phyloP scores from a whole-genome alignment of 495 filamentous ascomycete genomes.

The Aspergillus sclerotioniger region DNA sequence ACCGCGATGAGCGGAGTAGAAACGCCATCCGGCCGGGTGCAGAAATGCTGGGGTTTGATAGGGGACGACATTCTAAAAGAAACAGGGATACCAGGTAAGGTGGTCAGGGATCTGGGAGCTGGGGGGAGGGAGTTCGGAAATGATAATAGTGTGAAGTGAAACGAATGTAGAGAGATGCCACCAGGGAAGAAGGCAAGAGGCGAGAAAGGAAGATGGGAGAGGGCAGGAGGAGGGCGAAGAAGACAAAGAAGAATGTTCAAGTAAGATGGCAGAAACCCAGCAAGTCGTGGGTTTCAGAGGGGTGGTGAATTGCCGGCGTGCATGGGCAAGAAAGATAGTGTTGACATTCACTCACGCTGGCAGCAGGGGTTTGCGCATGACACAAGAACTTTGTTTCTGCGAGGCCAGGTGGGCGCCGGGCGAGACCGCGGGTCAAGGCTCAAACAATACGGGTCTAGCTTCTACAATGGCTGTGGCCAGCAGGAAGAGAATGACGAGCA shows the following conservation, averaged over 20 bases:
- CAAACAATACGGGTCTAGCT: too few relatives aligned
- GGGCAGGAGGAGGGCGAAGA: slow-evolving; percentile 8
- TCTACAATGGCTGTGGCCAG: too few relatives aligned
- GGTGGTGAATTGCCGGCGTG: slow-evolving; percentile 9
- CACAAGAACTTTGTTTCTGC: slow-evolving; percentile 9
- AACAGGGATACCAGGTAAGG: too few relatives aligned
- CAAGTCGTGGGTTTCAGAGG: slow-evolving; percentile 1
- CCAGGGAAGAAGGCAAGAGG: not conserved
- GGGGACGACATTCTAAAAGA: slow-evolving; percentile 24
- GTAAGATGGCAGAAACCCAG: slow-evolving; percentile 10
- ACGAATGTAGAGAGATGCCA: too few relatives aligned
- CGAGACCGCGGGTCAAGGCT: too few relatives aligned
- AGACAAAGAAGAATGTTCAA: slow-evolving; percentile 13
- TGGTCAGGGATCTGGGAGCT: too few relatives aligned
- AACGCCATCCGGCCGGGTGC: slow-evolving; percentile 54
- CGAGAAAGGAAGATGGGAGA: not conserved
- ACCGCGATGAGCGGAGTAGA: slow-evolving; percentile 63
- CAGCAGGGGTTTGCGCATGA: slow-evolving; percentile 6
- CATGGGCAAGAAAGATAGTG: slow-evolving; percentile 8
- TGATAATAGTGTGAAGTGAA: too few relatives aligned
- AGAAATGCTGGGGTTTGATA: slow-evolving; percentile 49
- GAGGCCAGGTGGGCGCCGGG: too few relatives aligned
- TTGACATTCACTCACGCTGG: slow-evolving; percentile 22
- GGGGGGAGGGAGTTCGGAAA: too few relatives aligned
- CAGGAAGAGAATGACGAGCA: not conserved